Conservation (phyloP, 148 eudicot species). For the Cornus controversa region DNA sequence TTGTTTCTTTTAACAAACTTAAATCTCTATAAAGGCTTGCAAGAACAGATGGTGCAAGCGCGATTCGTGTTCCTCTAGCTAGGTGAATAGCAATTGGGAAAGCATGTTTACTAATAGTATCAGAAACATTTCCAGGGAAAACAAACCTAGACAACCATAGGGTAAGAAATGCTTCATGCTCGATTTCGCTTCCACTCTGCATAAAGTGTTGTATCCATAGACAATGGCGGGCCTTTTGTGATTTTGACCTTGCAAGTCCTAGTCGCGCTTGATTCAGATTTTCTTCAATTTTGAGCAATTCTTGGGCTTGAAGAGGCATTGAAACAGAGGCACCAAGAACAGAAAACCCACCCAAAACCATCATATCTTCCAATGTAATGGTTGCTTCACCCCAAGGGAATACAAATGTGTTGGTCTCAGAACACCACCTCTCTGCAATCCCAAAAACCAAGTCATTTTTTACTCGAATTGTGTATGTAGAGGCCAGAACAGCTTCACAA, state of each 20-base stretch:
- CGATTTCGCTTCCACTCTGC: conserved; percentile 14
- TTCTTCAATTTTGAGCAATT: conserved; percentile 18
- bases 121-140: conserved; percentile 4
- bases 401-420: conserved; percentile 28
- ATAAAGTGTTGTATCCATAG: conserved; percentile 35
- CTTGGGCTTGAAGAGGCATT: neutral
- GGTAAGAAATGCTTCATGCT: conserved; percentile 51
- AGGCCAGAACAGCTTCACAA: conserved; percentile 5
- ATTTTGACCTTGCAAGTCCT: neutral
- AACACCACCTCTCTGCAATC: conserved; percentile 15
- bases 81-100: conserved; percentile 11
- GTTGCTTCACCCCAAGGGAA: conserved; percentile 51
- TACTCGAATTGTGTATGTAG: neutral
- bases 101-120: neutral
- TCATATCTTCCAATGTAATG: conserved; percentile 41
- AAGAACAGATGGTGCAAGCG: conserved; percentile 17
- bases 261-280: conserved; percentile 7
- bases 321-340: conserved; percentile 34
- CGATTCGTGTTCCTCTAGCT: conserved; percentile 3
- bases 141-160: conserved; percentile 49
- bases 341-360: conserved; percentile 45
- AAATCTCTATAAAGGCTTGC: conserved; percentile 17
- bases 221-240: neutral
- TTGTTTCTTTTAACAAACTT: neutral
- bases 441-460: conserved; percentile 1